Percentiles rank a stretch among this genome's conserved stretches.
Evolutionary conservation across 352 stramenopile genomes (phyloP).

Genomic region (Globisporangium rhizosaccharum): DNA sequence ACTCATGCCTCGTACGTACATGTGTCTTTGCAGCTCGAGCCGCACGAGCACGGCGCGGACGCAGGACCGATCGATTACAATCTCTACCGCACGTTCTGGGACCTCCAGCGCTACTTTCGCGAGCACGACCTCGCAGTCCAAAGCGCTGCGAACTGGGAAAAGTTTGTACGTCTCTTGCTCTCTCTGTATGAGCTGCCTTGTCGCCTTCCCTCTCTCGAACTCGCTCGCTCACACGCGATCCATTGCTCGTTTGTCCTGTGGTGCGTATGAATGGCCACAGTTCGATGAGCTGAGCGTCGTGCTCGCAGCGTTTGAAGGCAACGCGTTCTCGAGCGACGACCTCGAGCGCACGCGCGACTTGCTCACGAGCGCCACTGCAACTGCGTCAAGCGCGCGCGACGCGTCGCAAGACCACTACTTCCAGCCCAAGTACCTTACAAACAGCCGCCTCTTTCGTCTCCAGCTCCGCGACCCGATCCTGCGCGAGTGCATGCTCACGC

Average conservation of each 20-base stretch:
- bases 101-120: conserved; percentile 84
- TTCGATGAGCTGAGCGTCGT: conserved; percentile 75
- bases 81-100: conserved; percentile 89
- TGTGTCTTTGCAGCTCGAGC: conserved; percentile 35
- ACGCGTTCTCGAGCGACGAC: conserved; percentile 80
- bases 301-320: conserved; percentile 78
- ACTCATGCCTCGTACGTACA: not conserved
- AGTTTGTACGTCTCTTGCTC: conserved; percentile 57
- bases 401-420: conserved; percentile 69
- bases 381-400: not conserved
- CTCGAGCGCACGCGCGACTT: conserved; percentile 63
- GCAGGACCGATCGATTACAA: conserved; percentile 83
- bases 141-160: conserved; percentile 68
- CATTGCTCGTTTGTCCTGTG: not conserved
- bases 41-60: conserved; percentile 28
- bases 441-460: conserved; percentile 86
- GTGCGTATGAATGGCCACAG: conserved; percentile 19
- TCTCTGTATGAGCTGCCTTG: not conserved
- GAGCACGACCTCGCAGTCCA: conserved; percentile 63
- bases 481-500: conserved; percentile 84
- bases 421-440: conserved; percentile 91
- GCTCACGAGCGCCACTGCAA: conserved; percentile 13
- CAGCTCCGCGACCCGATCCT: conserved; percentile 88
- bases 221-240: not conserved
- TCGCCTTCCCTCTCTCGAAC: too few relatives aligned